phyloP scores from a whole-genome alignment of 331 rosid species.

The Cydonia oblonga region DNA sequence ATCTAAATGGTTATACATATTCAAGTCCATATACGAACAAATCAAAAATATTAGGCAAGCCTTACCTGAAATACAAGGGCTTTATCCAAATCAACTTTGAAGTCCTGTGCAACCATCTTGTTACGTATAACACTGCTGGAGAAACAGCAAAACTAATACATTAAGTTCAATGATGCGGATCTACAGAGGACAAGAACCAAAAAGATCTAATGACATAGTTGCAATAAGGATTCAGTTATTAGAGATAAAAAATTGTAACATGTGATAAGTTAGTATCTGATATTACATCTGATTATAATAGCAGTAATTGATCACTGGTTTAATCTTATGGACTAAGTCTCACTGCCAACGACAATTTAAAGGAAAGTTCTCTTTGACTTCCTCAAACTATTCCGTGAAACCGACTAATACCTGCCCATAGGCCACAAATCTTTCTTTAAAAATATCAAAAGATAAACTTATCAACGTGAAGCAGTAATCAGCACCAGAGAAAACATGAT shows the following conservation, averaged over 20 bases:
- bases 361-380: neutral
- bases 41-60: neutral
- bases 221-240: neutral
- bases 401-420: neutral
- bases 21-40: too few relatives aligned
- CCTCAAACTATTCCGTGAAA: neutral
- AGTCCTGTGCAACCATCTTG: slow-evolving; percentile 67
- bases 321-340: neutral
- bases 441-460: neutral
- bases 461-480: neutral
- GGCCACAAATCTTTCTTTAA: neutral
- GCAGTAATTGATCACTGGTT: neutral
- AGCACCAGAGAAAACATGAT: too few relatives aligned
- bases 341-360: neutral
- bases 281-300: neutral
- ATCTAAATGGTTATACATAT: neutral
- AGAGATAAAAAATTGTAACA: neutral
- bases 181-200: neutral
- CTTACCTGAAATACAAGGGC: slow-evolving; percentile 82
- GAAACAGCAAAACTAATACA: neutral
- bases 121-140: slow-evolving; percentile 14
- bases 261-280: neutral
- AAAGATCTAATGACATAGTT: neutral
- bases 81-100: slow-evolving; percentile 65
- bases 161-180: neutral